phyloP scores from a whole-genome alignment of 305 asterid species.

The Fraxinus sp. region DNA sequence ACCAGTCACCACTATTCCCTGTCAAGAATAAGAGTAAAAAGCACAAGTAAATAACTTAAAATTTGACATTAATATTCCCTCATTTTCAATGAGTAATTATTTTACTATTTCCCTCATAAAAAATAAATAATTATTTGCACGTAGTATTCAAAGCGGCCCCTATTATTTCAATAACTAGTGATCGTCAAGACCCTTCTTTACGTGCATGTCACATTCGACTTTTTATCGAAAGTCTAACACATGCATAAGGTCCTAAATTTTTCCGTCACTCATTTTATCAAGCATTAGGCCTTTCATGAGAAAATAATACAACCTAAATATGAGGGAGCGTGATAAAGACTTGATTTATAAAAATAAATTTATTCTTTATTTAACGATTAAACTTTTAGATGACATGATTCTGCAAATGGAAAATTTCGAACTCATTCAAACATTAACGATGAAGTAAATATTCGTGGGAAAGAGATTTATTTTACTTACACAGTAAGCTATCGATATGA shows the following conservation, averaged over 20 bases:
- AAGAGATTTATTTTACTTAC: constrained; percentile 43
- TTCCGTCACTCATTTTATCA: background rate
- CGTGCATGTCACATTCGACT: background rate
- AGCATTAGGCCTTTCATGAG: background rate
- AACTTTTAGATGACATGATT: background rate
- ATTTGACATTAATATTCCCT: constrained; percentile 20
- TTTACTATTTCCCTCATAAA: background rate
- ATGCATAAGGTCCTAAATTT: background rate
- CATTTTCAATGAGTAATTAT: constrained; percentile 63
- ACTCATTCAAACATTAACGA: background rate
- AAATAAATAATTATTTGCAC: too few relatives aligned
- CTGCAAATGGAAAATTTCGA: background rate
- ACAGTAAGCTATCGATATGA: constrained; percentile 68
- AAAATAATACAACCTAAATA: background rate
- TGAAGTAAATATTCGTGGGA: background rate
- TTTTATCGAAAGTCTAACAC: background rate
- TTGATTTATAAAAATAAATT: background rate
- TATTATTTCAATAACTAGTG: background rate
- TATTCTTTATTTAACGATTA: background rate
- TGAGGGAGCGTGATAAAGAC: background rate
- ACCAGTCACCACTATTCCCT: constrained; percentile 90
- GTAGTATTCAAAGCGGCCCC: background rate
- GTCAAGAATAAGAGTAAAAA: background rate
- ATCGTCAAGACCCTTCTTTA: background rate
- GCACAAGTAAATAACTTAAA: background rate